Evolutionary conservation across 2,329 filamentous ascomycete species (phyloP).

Genomic region (Chrysoporthe cubensis): DNA sequence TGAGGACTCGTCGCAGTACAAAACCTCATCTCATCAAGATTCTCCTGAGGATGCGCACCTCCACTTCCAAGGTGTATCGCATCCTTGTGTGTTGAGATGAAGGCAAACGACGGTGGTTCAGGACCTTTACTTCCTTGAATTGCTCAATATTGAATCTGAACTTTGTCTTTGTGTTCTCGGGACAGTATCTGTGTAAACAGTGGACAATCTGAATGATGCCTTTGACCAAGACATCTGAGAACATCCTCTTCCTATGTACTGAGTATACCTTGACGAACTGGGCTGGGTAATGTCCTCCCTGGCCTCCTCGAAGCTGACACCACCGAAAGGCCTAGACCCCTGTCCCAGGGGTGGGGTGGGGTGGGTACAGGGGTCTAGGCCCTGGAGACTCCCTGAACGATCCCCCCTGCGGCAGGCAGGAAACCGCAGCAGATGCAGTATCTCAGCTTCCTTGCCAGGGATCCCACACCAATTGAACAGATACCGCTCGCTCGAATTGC

Average conservation of each 20-base stretch:
- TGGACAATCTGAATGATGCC: neutral
- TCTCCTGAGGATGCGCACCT: too few species aligned
- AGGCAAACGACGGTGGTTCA: neutral
- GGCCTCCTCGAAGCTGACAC: neutral
- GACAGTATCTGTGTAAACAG: neutral
- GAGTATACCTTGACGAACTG: neutral
- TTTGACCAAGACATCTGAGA: neutral
- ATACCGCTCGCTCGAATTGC: neutral
- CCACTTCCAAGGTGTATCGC: too few species aligned
- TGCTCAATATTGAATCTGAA: neutral
- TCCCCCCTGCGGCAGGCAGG: neutral
- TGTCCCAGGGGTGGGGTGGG: neutral
- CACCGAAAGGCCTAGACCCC: neutral
- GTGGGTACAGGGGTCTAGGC: neutral
- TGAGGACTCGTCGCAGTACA: too few species aligned
- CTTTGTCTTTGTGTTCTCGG: neutral
- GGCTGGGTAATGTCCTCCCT: neutral
- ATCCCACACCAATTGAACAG: neutral
- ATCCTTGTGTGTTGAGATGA: too few species aligned
- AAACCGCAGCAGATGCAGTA: neutral
- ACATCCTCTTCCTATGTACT: neutral
- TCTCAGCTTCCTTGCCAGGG: neutral
- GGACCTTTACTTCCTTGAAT: neutral
- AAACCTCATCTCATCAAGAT: too few species aligned
- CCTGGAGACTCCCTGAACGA: neutral